Conservation (phyloP, 768 basidiomycete species). For the Podaxis pistillaris region DNA sequence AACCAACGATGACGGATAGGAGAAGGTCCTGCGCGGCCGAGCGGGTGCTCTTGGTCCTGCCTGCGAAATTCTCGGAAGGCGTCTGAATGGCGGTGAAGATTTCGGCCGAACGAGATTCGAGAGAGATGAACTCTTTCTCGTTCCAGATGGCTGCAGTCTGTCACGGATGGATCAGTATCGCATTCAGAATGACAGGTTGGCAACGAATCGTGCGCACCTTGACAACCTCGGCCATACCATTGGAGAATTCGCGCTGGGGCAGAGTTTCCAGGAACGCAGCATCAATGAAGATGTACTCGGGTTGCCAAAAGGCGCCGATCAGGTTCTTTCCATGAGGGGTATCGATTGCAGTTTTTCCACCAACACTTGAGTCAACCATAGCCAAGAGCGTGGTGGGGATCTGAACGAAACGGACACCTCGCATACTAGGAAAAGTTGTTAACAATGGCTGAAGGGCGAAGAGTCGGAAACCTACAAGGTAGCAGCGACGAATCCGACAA, state of each 20-base stretch:
- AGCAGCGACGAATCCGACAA: conserved; percentile 94
- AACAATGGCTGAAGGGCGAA: conserved; percentile 8
- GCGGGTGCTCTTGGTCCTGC: conserved; percentile 62
- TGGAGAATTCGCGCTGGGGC: conserved; percentile 91
- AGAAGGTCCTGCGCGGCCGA: conserved; percentile 79
- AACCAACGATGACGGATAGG: conserved; percentile 87
- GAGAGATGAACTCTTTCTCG: conserved; percentile 80
- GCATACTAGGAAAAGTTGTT: conserved; percentile 65
- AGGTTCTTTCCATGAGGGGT: conserved; percentile 98
- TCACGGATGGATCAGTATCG: conserved; percentile 10
- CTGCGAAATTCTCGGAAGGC: conserved; percentile 56
- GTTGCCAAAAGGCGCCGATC: conserved; percentile 98
- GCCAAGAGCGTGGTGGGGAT: conserved; percentile 95
- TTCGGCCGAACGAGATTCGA: conserved; percentile 83
- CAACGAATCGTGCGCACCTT: conserved; percentile 57
- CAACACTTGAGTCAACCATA: conserved; percentile 98
- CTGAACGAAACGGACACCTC: conserved; percentile 92
- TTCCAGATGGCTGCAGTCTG: conserved; percentile 99
- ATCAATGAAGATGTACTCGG: conserved; percentile 96
- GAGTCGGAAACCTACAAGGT: conserved; percentile 72
- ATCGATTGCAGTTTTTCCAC: conserved; percentile 99
- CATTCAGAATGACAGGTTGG: not conserved
- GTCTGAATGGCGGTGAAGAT: conserved; percentile 85
- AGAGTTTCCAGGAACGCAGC: conserved; percentile 94
- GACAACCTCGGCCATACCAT: conserved; percentile 98